A percentile compares a stretch with the other conserved stretches of the same genome.
Conservation (phyloP, 176 grass and related monocot species). For the Ensete glaucum region DNA sequence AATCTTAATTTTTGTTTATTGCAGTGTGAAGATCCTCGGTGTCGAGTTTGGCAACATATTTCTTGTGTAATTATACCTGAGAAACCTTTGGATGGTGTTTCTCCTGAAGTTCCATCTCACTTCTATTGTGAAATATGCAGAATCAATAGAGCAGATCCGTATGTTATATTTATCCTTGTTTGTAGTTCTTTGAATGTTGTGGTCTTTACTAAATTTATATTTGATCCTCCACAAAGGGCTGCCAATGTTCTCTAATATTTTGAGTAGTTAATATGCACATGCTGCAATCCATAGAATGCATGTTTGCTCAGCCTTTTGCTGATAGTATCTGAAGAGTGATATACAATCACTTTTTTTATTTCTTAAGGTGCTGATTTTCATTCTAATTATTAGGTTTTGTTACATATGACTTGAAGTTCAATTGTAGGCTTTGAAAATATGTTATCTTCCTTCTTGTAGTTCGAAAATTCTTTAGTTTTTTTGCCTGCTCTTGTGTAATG, state of each 20-base stretch:
- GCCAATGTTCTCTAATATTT: too few relatives aligned
- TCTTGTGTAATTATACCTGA: conserved; percentile 66
- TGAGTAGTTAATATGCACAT: too few relatives aligned
- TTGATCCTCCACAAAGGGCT: background rate
- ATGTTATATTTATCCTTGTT: conserved; percentile 21
- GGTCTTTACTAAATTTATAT: background rate
- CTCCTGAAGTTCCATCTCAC: conserved; percentile 37
- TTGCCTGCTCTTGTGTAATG: too few relatives aligned
- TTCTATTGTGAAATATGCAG: conserved; percentile 87
- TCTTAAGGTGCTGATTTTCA: background rate
- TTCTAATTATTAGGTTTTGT: background rate
- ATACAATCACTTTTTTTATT: background rate
- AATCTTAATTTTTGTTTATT: conserved; percentile 13
- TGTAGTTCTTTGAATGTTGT: background rate
- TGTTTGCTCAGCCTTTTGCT: background rate
- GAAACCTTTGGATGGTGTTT: conserved; percentile 37
- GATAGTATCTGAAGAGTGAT: background rate
- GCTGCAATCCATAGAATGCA: background rate
- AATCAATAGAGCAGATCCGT: conserved; percentile 82
- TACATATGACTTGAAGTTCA: background rate
- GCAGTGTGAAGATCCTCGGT: conserved; percentile 68
- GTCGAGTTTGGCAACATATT: conserved; percentile 63
- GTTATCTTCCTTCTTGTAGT: too few relatives aligned
- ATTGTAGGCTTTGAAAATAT: too few relatives aligned
- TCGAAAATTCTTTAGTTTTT: too few relatives aligned